Base-by-base conservation (phyloP, 768 basidiomycete species). In the Amanita brunnescens region DNA sequence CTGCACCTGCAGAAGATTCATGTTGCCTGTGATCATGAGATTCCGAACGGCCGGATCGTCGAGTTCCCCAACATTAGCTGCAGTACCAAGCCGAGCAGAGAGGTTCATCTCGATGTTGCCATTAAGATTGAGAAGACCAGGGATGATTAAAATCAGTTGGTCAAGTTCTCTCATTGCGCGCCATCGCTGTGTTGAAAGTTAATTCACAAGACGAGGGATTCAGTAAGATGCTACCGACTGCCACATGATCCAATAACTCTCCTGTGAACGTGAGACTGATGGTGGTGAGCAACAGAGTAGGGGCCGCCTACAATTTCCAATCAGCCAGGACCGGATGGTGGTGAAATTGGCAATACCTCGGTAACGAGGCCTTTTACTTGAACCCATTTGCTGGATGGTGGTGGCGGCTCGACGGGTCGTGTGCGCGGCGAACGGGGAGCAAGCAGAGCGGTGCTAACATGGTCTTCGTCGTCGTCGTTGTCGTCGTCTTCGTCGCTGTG, bases 71-170 rank as follows among this genome's bases (percentile, higher is more conserved):
- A 94, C 84, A 58, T 97, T 96, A 5, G 94, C 88, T 1, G 93
- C 87, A 0, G 96, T 99, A 1, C 89, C 87, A n/a, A 99, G 76
- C 12, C 95, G 80, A 0, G 96, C 92, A 3, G 93, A 94, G 6
- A 99, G 82, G 57, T 96, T 97, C 95, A 98, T 98, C 67, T 98
- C 96, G 33, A 98, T 78, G 61, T 99, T 91, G n/a, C 95, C 96
- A 61, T 96, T 97, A 51, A 99, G 79, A 59, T 98, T 98, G 56
- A 91, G 78, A 16, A 98, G 73, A 54, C 94, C 92, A 9, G 95
- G 94, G 3, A 97, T 84, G 48, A 98, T 90, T 75, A 98, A 91
- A 58, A 98, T 92, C 50, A 98, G 83, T 64, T 98, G 93, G 72
- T 97, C 87, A 43, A 97, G 82, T 37, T 87, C 78, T 43, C 75